These are phyloP conservation scores for Epipyxis sp. DNA, from an alignment of 108 stramenopile species.

Conservation along the genomic window DNA sequence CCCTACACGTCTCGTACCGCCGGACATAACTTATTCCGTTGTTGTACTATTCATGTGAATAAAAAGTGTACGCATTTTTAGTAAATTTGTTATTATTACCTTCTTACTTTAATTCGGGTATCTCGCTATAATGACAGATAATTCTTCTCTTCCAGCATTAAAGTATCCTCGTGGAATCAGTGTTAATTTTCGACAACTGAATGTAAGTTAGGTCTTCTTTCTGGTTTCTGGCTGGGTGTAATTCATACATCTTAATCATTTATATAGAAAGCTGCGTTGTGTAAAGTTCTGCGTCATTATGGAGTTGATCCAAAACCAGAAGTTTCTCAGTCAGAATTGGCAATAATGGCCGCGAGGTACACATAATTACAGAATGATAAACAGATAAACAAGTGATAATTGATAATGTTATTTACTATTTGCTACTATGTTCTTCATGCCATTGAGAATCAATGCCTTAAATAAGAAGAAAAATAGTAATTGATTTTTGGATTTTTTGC, in stretches of 20 bases:
- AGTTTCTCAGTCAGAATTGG: background rate
- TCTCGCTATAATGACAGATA: background rate
- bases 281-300: slow-evolving; percentile 3
- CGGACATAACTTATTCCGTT: too few species aligned
- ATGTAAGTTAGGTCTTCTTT: background rate
- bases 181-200: slow-evolving; percentile 22
- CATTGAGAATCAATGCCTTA: background rate
- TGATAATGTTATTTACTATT: background rate
- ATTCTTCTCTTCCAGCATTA: background rate
- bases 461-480: too few species aligned
- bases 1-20: too few species aligned
- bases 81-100: too few species aligned
- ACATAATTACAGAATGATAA: too few species aligned
- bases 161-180: background rate
- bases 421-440: background rate
- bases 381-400: background rate
- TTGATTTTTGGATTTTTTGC: too few species aligned
- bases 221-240: background rate
- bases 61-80: too few species aligned
- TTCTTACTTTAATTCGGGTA: too few species aligned
- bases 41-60: too few species aligned
- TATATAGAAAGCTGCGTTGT: slow-evolving; percentile 9
- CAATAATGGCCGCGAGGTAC: slow-evolving; percentile 3
- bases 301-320: background rate
- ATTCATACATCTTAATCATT: background rate